Percentiles rank a stretch among this genome's conserved stretches.
Conservation (phyloP, 2,329 filamentous ascomycete species). For the Pestalotiopsis fici region DNA sequence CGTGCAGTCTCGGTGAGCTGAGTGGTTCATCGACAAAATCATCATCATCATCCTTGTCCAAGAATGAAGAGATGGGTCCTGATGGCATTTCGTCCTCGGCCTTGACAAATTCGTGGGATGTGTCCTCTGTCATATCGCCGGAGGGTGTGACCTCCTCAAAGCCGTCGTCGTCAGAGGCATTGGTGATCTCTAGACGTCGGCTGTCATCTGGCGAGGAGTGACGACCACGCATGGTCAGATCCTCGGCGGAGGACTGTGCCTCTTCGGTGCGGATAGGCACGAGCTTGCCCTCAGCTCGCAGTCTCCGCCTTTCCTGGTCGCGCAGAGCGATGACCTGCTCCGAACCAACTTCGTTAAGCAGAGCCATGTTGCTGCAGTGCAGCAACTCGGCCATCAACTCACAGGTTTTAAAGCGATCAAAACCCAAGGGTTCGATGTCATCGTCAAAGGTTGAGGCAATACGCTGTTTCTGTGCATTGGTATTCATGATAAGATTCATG, state of each 20-base stretch:
- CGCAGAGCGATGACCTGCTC: constrained; percentile 82
- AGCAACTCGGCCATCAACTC: constrained; percentile 97
- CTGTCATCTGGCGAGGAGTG: constrained; percentile 57
- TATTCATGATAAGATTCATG: constrained; percentile 84
- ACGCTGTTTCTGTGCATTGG: constrained; percentile 70
- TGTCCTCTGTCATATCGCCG: constrained; percentile 73
- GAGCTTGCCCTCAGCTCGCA: constrained; percentile 78
- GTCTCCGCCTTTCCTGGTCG: constrained; percentile 77
- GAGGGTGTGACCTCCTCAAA: constrained; percentile 83
- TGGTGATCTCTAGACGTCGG: constrained; percentile 75
- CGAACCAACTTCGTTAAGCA: constrained; percentile 88
- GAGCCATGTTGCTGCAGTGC: constrained; percentile 97
- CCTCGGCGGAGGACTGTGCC: constrained; percentile 56
- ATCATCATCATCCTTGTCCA: constrained; percentile 62
- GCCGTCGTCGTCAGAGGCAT: constrained; percentile 83
- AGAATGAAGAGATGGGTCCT: constrained; percentile 38
- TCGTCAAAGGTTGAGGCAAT: constrained; percentile 87
- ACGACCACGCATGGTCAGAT: constrained; percentile 59
- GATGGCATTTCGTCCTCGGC: constrained; percentile 53
- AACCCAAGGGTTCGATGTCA: constrained; percentile 90
- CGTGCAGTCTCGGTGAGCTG: constrained; percentile 65
- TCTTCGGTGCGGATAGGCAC: constrained; percentile 44
- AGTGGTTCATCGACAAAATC: constrained; percentile 80
- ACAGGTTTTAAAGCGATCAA: constrained; percentile 98
- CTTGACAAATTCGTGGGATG: constrained; percentile 69